These are phyloP conservation scores for Endoconidiophora polonica DNA, from an alignment of 2,329 filamentous ascomycete species.

Conservation along the genomic window DNA sequence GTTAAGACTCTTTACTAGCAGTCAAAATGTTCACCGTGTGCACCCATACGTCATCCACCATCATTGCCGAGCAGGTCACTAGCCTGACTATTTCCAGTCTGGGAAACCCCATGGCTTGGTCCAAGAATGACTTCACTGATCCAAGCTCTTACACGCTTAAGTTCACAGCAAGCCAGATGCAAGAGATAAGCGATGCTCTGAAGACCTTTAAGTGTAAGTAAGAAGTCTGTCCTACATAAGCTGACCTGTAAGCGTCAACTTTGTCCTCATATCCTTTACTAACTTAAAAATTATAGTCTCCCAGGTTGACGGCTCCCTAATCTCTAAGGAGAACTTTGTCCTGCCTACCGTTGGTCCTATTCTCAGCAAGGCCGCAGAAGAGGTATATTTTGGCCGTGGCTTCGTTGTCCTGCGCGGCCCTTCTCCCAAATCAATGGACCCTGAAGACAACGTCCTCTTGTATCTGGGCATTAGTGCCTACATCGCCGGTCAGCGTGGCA, in stretches of 20 bases:
- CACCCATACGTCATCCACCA: too few species aligned
- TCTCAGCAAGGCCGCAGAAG: constrained; percentile 21
- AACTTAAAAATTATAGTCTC: constrained; percentile 18
- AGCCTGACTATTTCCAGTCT: not conserved
- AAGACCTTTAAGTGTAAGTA: too few species aligned
- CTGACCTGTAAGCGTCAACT: too few species aligned
- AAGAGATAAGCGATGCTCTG: too few species aligned
- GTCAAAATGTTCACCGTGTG: too few species aligned
- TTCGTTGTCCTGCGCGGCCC: constrained; percentile 40
- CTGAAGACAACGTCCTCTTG: constrained; percentile 37
- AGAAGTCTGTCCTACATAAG: too few species aligned
- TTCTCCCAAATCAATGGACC: constrained; percentile 27
- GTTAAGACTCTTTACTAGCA: too few species aligned
- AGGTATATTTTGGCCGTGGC: constrained; percentile 28
- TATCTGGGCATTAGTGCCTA: constrained; percentile 41
- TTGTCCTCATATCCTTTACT: not conserved
- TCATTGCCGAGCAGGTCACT: not conserved
- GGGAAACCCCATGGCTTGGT: constrained; percentile 13
- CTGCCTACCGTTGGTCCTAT: constrained; percentile 22
- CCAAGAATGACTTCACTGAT: constrained; percentile 10
- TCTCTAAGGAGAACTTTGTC: constrained; percentile 24
- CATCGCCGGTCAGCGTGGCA: constrained; percentile 35
- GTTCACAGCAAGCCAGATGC: constrained; percentile 12
- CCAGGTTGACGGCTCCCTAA: constrained; percentile 23
- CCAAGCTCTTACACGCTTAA: constrained; percentile 14